Evolutionary conservation across 176 grass and related monocot species (phyloP), one percentile per base, ranked within the genome.

Genomic region (Oryza officinalis): DNA sequence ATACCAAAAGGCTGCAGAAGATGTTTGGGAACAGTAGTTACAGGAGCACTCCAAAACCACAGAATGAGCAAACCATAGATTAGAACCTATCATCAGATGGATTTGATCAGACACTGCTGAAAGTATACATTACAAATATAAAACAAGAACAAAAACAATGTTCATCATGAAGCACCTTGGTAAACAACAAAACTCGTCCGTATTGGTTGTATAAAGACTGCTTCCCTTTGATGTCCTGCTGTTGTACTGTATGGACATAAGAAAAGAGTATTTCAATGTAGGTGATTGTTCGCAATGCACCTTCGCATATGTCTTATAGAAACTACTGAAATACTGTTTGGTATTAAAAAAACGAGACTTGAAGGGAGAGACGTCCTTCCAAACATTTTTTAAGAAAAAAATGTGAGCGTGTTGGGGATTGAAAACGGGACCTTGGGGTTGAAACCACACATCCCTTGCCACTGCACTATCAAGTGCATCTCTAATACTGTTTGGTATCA

Each of bases 1-100:
- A 64, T 94, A 98, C 92, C 95, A 26, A 98, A 98, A 38, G 95
- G 92, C 68, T 98, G 95, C 64, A 98, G 66, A 80, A 98, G 87
- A 83, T 96, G 91, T 63, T 96, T 54, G 66, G 96, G 93, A 72
- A 96, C 87, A 52, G 85, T 89, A 59, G 96, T 83, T 50, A 99
- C 85, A 50, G 91, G 93, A 78, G 49, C 40, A 38, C 91, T 88
- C 96, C 93, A 99, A 78, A 92, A 99, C 64, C 15, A 86, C 73
- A 92, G 76, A 72, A 85, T 18, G 35, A 99, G 87, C 26, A 28
- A 11, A 65, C 63, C 80, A 82, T 92, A 96, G 15, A 94, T 72
- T 67, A 95, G 46, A 46, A 94, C 93, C 96, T 99, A 87, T 40
- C 23, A 86, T 30, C 17, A 67, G 32, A 76, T 22, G 14, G 69